Base-by-base conservation (phyloP, 148 eudicot species). In the Pouteria glomerata region DNA sequence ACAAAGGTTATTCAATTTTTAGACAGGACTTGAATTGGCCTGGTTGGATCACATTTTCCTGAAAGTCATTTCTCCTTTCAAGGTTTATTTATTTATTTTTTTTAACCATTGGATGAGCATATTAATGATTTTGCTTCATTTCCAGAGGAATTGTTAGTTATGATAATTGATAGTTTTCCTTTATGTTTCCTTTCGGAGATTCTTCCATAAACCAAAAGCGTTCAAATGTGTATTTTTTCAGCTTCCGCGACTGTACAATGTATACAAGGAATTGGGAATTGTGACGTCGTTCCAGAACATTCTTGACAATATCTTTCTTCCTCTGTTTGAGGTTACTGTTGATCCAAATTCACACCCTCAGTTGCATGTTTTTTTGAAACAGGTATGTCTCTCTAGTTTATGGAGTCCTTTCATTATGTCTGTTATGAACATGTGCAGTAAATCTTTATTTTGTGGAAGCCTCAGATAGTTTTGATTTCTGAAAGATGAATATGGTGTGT, bases 201-300 rank as follows among this genome's bases (percentile, higher is more conserved):
- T 39, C 51, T 69, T 39, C 56, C 29, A 26, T 50, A 56, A 68
- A 52, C 34, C 34, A 39, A 21, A 53, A 55, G n/a, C 26, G 56
- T 72, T 63, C 39, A 24, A 66, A 47, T 72, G 59, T 21, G 44
- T 69, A 50, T 67, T 0, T 65, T 63, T 72, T 81, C 88, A 96
- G 99, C 90, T 96, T 74, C 99, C 99, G 3, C 89, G 99, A 45
- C 81, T 96, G 73, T 96, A 96, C 81, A 96, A 92, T 66, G 72
- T 96, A 56, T 96, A 96, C 94, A 92, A 96, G 89, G 94, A 90
- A 69, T 89, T 96, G 97, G 99, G 99, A 26, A 96, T 92, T 65
- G 97, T 88, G 44, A 90, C 97, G 66, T 91, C 97, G 68, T 96
- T 96, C 63, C 99, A 96, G 73, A 96, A 88, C 82, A 84, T 96